These are phyloP conservation scores for Leishmania arabica DNA, from an alignment of 208 protist species.

Conservation along the genomic window DNA sequence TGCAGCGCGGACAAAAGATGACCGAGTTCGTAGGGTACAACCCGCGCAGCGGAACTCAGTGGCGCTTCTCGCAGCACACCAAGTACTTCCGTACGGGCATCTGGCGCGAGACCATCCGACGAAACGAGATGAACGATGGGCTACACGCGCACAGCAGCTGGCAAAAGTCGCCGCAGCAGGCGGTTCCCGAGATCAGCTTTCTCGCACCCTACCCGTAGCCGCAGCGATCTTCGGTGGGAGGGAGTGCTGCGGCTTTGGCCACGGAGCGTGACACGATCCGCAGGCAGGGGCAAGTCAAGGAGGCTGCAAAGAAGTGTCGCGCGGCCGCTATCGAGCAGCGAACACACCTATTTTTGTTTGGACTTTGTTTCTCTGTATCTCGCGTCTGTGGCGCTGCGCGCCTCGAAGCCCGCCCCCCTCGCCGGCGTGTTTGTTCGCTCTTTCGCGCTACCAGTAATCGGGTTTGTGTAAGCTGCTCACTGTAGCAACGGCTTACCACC, in stretches of 20 bases:
- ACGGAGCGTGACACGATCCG: neutral
- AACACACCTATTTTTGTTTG: neutral
- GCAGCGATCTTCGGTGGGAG: neutral
- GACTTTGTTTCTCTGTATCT: neutral
- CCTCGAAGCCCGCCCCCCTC: neutral
- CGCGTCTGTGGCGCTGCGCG: neutral
- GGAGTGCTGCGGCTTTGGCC: neutral
- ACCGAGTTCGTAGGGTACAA: conserved; percentile 92
- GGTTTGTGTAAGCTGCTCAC: neutral
- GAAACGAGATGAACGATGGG: conserved; percentile 91
- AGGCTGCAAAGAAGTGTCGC: neutral
- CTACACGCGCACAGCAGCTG: conserved; percentile 87
- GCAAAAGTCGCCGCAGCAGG: conserved; percentile 90
- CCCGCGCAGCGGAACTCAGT: conserved; percentile 77
- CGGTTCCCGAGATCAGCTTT: conserved; percentile 86
- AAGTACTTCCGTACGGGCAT: conserved; percentile 86
- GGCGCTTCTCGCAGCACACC: conserved; percentile 90
- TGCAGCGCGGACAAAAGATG: conserved; percentile 83
- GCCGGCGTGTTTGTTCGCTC: neutral
- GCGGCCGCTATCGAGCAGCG: neutral
- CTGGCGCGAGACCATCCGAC: conserved; percentile 85
- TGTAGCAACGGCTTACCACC: neutral
- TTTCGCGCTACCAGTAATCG: neutral
- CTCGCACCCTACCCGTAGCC: conserved; percentile 71
- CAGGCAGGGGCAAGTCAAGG: neutral